Percentiles rank a stretch among this genome's conserved stretches.
These are phyloP conservation scores for Dendryphion nanum DNA, from an alignment of 2,329 filamentous ascomycete genomes.

Conservation along the genomic window DNA sequence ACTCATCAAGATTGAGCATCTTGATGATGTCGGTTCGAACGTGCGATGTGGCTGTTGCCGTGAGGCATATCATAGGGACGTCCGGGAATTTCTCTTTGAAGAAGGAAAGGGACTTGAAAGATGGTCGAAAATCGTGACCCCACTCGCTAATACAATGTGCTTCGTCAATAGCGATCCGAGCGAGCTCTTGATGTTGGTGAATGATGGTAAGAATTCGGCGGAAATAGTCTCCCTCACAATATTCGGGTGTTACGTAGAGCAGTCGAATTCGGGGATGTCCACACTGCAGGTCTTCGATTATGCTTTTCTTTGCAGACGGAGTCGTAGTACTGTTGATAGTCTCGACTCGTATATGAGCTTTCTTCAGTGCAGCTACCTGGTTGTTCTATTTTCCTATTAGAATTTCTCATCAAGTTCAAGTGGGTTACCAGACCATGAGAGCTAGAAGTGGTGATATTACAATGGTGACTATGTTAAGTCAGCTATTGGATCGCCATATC, in stretches of 20 bases:
- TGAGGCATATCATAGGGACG: slow-evolving; percentile 89
- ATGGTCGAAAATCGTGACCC: slow-evolving; percentile 95
- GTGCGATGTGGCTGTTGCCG: slow-evolving; percentile 80
- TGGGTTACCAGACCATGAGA: slow-evolving; percentile 65
- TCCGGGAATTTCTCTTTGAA: slow-evolving; percentile 79
- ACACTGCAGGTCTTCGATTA: slow-evolving; percentile 79
- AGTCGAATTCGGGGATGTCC: slow-evolving; percentile 81
- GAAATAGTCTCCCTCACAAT: slow-evolving; percentile 76
- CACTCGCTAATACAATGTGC: slow-evolving; percentile 98
- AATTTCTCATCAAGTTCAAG: slow-evolving; percentile 1
- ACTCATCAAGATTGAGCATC: slow-evolving; percentile 66
- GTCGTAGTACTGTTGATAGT: slow-evolving; percentile 85
- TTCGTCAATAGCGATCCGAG: slow-evolving; percentile 86
- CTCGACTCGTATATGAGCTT: slow-evolving; percentile 73
- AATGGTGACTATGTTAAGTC: slow-evolving; percentile 67
- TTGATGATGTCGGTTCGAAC: slow-evolving; percentile 81
- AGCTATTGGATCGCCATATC: not conserved
- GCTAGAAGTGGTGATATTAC: slow-evolving; percentile 87
- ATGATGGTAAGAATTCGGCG: slow-evolving; percentile 71
- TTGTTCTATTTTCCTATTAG: slow-evolving; percentile 63
- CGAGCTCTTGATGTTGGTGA: slow-evolving; percentile 78
- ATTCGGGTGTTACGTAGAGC: slow-evolving; percentile 90
- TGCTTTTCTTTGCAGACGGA: slow-evolving; percentile 60
- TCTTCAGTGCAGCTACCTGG: slow-evolving; percentile 78
- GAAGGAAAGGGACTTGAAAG: slow-evolving; percentile 84